These are phyloP conservation scores for Tuber melanosporum DNA, from an alignment of 495 filamentous ascomycete genomes.

Conservation along the genomic window DNA sequence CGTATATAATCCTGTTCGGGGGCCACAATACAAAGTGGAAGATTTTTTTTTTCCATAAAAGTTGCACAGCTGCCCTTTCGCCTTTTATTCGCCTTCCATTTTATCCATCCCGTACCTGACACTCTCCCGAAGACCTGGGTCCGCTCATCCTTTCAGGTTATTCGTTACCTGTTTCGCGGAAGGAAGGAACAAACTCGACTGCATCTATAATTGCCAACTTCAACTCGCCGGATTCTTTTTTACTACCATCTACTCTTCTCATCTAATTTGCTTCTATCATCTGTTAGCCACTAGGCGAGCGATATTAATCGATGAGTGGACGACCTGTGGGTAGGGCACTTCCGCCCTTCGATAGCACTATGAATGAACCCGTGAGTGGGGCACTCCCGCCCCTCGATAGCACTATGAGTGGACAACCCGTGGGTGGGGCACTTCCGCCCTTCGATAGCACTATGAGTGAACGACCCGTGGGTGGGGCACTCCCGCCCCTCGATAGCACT, in stretches of 20 bases:
- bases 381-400: too few species aligned
- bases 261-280: background rate
- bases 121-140: background rate
- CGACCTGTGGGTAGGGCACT: too few species aligned
- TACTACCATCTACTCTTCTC: background rate
- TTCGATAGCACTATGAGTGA: background rate
- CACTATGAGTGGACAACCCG: too few species aligned
- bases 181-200: background rate
- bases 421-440: background rate
- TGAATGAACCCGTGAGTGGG: background rate
- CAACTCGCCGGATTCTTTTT: background rate
- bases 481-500: too few species aligned
- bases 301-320: background rate
- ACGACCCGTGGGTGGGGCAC: background rate
- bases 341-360: too few species aligned
- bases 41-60: background rate
- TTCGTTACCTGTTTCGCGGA: background rate
- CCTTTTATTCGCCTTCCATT: background rate
- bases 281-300: background rate
- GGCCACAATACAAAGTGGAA: conserved; percentile 1
- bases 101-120: background rate
- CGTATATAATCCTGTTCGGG: conserved; percentile 1
- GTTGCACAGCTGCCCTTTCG: background rate
- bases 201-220: background rate
- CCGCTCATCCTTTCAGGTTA: background rate